Conservation (phyloP, 495 filamentous ascomycete species). For the Aspergillus bertholletiae region DNA sequence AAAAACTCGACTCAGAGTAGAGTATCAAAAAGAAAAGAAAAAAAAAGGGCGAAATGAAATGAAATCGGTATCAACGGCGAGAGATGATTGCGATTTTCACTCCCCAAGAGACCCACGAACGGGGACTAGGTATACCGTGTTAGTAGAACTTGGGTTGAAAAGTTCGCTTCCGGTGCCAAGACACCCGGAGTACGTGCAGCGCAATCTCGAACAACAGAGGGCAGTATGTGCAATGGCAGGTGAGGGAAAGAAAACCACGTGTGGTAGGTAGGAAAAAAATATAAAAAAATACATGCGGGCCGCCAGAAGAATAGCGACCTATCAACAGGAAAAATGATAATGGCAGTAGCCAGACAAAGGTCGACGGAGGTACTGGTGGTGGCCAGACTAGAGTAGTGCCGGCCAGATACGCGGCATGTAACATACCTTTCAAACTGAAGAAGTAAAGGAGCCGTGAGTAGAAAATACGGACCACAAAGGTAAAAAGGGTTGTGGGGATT, state of each 20-base stretch:
- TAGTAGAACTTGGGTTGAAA: constrained; percentile 20
- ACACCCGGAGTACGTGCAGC: constrained; percentile 31
- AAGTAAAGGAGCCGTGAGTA: not conserved
- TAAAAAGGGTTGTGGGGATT: not conserved
- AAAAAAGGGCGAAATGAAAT: too few relatives aligned
- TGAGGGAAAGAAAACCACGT: not conserved
- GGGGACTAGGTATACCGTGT: constrained; percentile 35
- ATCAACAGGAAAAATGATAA: not conserved
- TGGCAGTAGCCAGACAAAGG: not conserved
- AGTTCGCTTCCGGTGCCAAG: constrained; percentile 46
- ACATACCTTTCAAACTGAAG: not conserved
- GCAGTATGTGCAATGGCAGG: constrained; percentile 10
- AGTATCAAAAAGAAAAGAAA: constrained; percentile 3
- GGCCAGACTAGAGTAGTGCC: not conserved
- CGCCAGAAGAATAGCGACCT: not conserved
- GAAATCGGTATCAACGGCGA: not conserved
- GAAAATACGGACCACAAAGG: not conserved
- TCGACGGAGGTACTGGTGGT: not conserved
- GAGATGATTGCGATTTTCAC: constrained; percentile 8
- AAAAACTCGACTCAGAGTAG: constrained; percentile 3
- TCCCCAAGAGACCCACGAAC: constrained; percentile 7
- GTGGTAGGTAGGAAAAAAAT: not conserved
- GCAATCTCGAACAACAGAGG: constrained; percentile 21
- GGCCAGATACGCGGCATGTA: not conserved
- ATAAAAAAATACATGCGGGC: not conserved